A percentile compares a stretch with the other conserved stretches of the same genome.
phyloP scores from a whole-genome alignment of 805 yeast species.

The Middelhovenomyces tepae region DNA sequence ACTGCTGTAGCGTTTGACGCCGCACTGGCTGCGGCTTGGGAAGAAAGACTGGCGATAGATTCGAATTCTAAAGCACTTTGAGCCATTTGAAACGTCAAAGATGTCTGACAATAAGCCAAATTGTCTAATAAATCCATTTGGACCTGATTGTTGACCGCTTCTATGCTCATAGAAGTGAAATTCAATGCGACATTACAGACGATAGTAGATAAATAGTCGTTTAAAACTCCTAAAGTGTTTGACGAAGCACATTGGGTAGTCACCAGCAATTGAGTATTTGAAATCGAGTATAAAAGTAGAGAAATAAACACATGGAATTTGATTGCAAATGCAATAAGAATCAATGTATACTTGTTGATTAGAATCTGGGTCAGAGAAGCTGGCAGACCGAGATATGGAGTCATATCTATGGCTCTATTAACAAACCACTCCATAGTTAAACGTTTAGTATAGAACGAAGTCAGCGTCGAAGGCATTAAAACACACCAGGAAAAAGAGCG shows the following conservation, averaged over 20 bases:
- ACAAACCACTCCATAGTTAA: conserved; percentile 10
- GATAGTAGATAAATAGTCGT: conserved; percentile 4
- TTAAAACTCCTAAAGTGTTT: conserved; percentile 3
- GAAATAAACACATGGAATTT: conserved; percentile 9
- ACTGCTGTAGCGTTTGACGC: conserved; percentile 10
- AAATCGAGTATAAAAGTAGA: neutral
- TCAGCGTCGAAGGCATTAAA: conserved; percentile 3
- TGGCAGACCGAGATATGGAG: conserved; percentile 16
- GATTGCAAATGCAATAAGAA: conserved; percentile 10
- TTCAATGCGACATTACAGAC: no score
- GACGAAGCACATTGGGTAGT: no score
- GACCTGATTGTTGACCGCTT: conserved; percentile 8
- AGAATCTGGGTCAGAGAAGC: conserved; percentile 13
- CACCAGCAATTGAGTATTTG: conserved; percentile 1
- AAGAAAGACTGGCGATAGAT: conserved; percentile 9
- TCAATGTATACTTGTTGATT: conserved; percentile 15
- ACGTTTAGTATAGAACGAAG: neutral
- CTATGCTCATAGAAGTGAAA: conserved; percentile 3
- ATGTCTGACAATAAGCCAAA: conserved; percentile 5
- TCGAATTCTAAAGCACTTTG: conserved; percentile 13
- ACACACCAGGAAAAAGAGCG: conserved; percentile 15
- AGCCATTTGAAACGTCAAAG: conserved; percentile 5
- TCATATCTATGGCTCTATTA: conserved; percentile 10
- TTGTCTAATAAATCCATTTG: conserved; percentile 1
- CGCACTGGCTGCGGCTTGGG: conserved; percentile 6